Base-by-base conservation (phyloP, 768 basidiomycete genomes). In the Mrakia gelida region DNA sequence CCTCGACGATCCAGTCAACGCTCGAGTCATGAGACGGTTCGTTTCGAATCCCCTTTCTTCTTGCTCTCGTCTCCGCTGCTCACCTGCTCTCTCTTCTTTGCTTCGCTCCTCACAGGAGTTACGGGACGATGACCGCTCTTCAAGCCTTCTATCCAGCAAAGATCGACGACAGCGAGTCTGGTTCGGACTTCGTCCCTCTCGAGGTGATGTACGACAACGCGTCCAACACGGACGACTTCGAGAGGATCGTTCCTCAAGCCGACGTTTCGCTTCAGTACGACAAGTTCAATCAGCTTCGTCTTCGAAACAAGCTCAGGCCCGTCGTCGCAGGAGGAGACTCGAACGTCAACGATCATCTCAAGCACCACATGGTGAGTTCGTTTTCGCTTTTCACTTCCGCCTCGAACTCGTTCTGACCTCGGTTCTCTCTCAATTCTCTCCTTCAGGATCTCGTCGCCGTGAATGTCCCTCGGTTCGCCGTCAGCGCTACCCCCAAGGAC, bases 251-350 rank as follows among this genome's bases (percentile, higher is more conserved):
- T 9, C 92, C 93, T 3, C 92, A 93, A 84, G 93, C 95, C 0
- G 90, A 92, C 77, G 92, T 92, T 0, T 90, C 88, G 6, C 89
- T 96, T 79, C 91, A 90, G 68, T 94, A 95, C 83, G 95, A 98
- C 87, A 94, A 93, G 83, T 96, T 96, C 86, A 98, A 98, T 84
- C 91, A 91, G 61, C 88, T 97, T 13, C 90, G 95, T 52, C 85
- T 95, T 73, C 90, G 91, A 63, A 93, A 90, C 80, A 89, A 54
- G 45, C 54, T 56, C 30, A 32, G 59, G 13, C 34, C 89, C 79
- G 85, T 91, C 43, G 89, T 90, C 45, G 88, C 89, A 6, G 41
- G 61, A 13, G 80, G 81, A 68, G 77, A 81, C 23, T 67, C 79
- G 71, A 81, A 83, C 62, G 82, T 84, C 28, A 71, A 77, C 28